Evolutionary conservation across 1,284 basidiomycete genomes (phyloP).

Genomic region (Earliella scabrosa): DNA sequence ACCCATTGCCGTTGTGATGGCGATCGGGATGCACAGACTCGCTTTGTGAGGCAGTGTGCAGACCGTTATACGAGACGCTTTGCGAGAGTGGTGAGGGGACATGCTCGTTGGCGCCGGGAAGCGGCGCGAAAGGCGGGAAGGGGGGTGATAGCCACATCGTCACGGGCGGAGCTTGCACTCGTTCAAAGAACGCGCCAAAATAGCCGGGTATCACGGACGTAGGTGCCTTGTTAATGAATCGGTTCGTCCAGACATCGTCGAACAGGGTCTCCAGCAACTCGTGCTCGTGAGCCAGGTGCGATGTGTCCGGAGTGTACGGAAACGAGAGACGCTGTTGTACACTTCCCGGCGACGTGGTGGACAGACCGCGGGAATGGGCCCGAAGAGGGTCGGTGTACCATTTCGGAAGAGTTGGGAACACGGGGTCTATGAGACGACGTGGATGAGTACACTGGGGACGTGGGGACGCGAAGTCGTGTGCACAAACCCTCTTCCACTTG

Average conservation of each 20-base stretch:
- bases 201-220: slow-evolving; percentile 70
- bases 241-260: slow-evolving; percentile 38
- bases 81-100: neutral
- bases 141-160: slow-evolving; percentile 73
- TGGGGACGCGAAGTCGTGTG: neutral
- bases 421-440: slow-evolving; percentile 31
- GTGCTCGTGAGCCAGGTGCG: slow-evolving; percentile 37
- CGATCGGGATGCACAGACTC: neutral
- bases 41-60: no score
- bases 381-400: slow-evolving; percentile 42
- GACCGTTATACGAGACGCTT: neutral
- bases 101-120: slow-evolving; percentile 37
- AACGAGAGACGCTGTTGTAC: slow-evolving; percentile 21
- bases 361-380: slow-evolving; percentile 29
- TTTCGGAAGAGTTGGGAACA: slow-evolving; percentile 41
- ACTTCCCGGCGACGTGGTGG: slow-evolving; percentile 25
- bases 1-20: neutral
- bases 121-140: slow-evolving; percentile 63
- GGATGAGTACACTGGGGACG: neutral
- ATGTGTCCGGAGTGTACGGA: slow-evolving; percentile 14
- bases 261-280: slow-evolving; percentile 39
- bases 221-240: slow-evolving; percentile 41
- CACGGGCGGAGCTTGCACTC: slow-evolving; percentile 62
- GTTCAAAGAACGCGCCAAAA: slow-evolving; percentile 73
- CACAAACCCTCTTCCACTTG: slow-evolving; percentile 69